Evolutionary conservation across 2,329 filamentous ascomycete species (phyloP).

Genomic region (Penicillium glabrum): DNA sequence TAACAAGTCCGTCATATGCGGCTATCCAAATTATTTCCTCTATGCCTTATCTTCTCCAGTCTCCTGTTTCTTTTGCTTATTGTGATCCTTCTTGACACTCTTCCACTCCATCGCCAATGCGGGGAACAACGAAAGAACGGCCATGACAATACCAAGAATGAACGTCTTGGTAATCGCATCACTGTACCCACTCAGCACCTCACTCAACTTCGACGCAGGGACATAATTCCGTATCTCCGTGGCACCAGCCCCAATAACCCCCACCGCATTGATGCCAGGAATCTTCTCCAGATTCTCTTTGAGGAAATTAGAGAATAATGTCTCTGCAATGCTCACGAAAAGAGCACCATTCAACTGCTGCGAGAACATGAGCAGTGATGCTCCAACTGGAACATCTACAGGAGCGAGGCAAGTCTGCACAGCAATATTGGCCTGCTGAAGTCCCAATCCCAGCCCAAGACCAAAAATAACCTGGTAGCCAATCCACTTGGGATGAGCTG

Average conservation of each 20-base stretch:
- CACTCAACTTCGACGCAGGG: neutral
- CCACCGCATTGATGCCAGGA: neutral
- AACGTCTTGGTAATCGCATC: constrained; percentile 1
- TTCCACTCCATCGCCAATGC: constrained; percentile 1
- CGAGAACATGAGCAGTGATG: constrained; percentile 3
- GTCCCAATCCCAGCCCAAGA: neutral
- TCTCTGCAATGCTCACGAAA: constrained; percentile 1
- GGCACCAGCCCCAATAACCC: neutral
- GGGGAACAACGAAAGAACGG: neutral
- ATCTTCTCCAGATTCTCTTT: neutral
- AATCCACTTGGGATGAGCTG: constrained; percentile 1
- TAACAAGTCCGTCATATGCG: neutral
- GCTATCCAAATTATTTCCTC: neutral
- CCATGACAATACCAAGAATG: neutral
- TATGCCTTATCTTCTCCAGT: neutral
- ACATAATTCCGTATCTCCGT: neutral
- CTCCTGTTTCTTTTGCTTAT: neutral
- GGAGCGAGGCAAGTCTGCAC: neutral
- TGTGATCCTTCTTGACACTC: neutral
- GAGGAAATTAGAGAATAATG: neutral
- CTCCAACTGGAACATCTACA: neutral
- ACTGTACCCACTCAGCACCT: neutral
- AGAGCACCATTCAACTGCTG: constrained; percentile 1
- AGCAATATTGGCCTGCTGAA: constrained; percentile 1
- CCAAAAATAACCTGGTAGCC: constrained; percentile 3